Conservation (phyloP, 1,284 basidiomycete genomes). For the Rugosomyces carneus region DNA sequence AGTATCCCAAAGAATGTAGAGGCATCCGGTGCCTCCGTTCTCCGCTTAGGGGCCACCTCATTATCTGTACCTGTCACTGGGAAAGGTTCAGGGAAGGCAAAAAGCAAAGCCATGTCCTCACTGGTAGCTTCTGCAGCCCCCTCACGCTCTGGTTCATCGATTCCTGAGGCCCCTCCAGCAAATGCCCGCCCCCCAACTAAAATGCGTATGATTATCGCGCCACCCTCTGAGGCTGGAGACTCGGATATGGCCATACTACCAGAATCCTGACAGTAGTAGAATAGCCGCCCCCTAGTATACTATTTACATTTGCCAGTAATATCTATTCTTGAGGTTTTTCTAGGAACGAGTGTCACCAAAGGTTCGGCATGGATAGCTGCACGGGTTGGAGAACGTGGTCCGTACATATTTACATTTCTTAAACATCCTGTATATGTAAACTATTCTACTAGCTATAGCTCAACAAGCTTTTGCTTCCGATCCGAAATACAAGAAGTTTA, state of each 20-base stretch:
- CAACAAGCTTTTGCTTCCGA: constrained; percentile 63
- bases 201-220: constrained; percentile 47
- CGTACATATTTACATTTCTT: constrained; percentile 22
- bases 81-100: constrained; percentile 31
- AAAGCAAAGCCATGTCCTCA: constrained; percentile 33
- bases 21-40: constrained; percentile 19
- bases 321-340: not conserved
- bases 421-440: constrained; percentile 4
- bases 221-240: constrained; percentile 42
- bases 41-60: constrained; percentile 30
- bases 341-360: constrained; percentile 27
- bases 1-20: constrained; percentile 19
- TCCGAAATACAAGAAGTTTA: constrained; percentile 96
- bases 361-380: constrained; percentile 32
- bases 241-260: constrained; percentile 29
- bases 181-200: constrained; percentile 45
- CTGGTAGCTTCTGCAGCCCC: constrained; percentile 41
- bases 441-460: constrained; percentile 29
- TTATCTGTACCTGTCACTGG: constrained; percentile 34
- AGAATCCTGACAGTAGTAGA: constrained; percentile 12
- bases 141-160: constrained; percentile 47
- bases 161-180: constrained; percentile 33
- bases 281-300: too few relatives aligned
- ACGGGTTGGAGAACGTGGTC: constrained; percentile 44
- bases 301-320: not conserved